phyloP scores from a whole-genome alignment of 306 rosid species.

The Pyrus bretschneideri region DNA sequence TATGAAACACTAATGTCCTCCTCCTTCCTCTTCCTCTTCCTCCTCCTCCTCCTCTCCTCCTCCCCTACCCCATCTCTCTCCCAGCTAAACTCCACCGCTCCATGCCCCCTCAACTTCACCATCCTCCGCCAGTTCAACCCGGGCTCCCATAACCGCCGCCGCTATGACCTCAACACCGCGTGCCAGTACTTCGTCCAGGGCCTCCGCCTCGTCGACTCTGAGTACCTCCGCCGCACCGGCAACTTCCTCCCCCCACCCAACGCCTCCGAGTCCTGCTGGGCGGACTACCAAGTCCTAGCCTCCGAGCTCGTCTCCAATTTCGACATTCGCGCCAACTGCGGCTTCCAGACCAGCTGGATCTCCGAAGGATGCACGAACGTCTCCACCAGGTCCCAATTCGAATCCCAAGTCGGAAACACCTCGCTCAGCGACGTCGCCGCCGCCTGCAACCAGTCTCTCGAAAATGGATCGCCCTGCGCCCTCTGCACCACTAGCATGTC shows the following conservation, averaged over 20 bases:
- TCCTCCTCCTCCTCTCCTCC: conserved; percentile 2
- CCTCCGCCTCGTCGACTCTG: conserved; percentile 59
- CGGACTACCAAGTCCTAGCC: conserved; percentile 20
- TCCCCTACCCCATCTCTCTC: neutral
- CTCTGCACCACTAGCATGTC: conserved; percentile 44
- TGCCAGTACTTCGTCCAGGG: conserved; percentile 56
- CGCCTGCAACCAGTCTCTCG: conserved; percentile 46
- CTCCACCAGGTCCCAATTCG: conserved; percentile 43
- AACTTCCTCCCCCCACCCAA: conserved; percentile 45
- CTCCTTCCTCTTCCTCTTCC: conserved; percentile 1
- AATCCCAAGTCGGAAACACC: neutral
- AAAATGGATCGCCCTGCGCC: conserved; percentile 61
- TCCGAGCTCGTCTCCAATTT: conserved; percentile 8
- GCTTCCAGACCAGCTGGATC: conserved; percentile 48
- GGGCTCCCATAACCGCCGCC: conserved; percentile 2
- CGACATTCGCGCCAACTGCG: conserved; percentile 37
- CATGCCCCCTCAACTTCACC: conserved; percentile 70
- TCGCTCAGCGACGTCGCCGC: neutral
- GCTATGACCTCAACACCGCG: neutral
- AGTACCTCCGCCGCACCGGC: conserved; percentile 44
- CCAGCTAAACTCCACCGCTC: conserved; percentile 14
- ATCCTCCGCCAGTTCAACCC: conserved; percentile 35
- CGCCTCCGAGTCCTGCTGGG: conserved; percentile 49
- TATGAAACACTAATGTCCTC: conserved; percentile 12
- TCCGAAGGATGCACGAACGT: conserved; percentile 69